phyloP scores from a whole-genome alignment of 2,329 filamentous ascomycete genomes.

The Talaromyces verruculosus region DNA sequence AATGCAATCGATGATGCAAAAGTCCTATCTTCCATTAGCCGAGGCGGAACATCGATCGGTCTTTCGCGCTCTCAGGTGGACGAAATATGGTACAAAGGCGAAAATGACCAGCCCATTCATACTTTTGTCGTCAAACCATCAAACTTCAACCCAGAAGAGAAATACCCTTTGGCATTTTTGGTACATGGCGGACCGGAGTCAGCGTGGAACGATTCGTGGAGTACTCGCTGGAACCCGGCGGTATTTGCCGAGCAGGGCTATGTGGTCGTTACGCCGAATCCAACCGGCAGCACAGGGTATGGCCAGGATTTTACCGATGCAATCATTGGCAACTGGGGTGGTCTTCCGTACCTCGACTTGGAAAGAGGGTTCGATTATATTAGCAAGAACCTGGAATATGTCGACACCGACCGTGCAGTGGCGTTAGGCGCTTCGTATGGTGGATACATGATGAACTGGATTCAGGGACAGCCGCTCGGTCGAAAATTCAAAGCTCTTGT shows the following conservation, averaged over 20 bases:
- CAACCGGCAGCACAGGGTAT: constrained; percentile 59
- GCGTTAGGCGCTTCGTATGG: constrained; percentile 57
- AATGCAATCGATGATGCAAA: constrained; percentile 30
- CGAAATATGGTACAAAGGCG: constrained; percentile 50
- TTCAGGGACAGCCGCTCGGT: constrained; percentile 55
- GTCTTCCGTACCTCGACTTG: constrained; percentile 57
- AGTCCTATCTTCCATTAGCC: constrained; percentile 41
- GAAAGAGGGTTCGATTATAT: constrained; percentile 56
- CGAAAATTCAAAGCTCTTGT: constrained; percentile 59
- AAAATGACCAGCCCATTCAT: constrained; percentile 45
- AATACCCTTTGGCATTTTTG: constrained; percentile 56
- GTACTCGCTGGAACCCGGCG: constrained; percentile 55
- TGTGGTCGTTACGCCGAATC: constrained; percentile 59
- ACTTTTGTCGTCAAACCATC: constrained; percentile 51
- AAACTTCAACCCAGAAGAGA: constrained; percentile 46
- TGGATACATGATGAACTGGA: constrained; percentile 63
- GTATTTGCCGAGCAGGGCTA: constrained; percentile 63
- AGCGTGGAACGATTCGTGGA: constrained; percentile 57
- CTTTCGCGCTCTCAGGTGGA: constrained; percentile 44
- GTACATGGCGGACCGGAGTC: constrained; percentile 55
- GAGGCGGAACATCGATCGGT: constrained; percentile 41
- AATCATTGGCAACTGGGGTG: constrained; percentile 55
- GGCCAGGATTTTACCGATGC: constrained; percentile 56
- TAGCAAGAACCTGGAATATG: constrained; percentile 50
- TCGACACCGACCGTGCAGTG: constrained; percentile 56